These are phyloP conservation scores for Pichia pseudocactophila DNA, from an alignment of 805 yeast genomes.

Conservation along the genomic window DNA sequence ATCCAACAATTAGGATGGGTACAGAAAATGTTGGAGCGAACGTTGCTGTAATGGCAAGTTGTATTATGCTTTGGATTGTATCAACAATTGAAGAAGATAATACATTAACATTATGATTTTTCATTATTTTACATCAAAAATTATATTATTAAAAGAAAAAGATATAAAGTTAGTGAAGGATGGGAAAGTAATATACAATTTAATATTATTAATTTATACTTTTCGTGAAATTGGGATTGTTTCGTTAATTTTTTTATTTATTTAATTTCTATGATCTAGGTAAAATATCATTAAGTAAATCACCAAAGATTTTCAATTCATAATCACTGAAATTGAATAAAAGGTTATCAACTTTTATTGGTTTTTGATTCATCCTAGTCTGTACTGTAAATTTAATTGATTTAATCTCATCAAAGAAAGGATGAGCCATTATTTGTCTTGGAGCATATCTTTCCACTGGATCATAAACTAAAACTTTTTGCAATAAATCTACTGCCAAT, in stretches of 20 bases:
- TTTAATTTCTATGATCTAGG: constrained; percentile 15
- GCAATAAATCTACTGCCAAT: constrained; percentile 77
- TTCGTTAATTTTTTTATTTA: too few species aligned
- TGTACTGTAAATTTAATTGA: constrained; percentile 34
- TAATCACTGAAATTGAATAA: constrained; percentile 65
- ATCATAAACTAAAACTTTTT: constrained; percentile 78
- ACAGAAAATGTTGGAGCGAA: constrained; percentile 78
- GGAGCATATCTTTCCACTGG: constrained; percentile 81
- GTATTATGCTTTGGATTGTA: constrained; percentile 84
- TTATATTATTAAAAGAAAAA: background rate
- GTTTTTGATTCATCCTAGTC: constrained; percentile 27
- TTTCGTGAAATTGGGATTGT: background rate
- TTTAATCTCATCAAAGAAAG: constrained; percentile 82
- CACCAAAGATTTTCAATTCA: constrained; percentile 35
- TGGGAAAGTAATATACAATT: background rate
- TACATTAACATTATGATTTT: constrained; percentile 61
- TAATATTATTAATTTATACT: background rate
- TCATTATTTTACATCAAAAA: too few species aligned
- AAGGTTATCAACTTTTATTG: constrained; percentile 31
- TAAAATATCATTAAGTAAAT: constrained; percentile 17
- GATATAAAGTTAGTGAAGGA: constrained; percentile 4
- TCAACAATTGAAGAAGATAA: constrained; percentile 96
- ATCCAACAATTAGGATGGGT: constrained; percentile 94
- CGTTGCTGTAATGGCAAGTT: constrained; percentile 75
- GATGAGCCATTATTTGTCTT: constrained; percentile 74